Conservation (phyloP, 1,284 basidiomycete species). For the Acaromyces ingoldii region DNA sequence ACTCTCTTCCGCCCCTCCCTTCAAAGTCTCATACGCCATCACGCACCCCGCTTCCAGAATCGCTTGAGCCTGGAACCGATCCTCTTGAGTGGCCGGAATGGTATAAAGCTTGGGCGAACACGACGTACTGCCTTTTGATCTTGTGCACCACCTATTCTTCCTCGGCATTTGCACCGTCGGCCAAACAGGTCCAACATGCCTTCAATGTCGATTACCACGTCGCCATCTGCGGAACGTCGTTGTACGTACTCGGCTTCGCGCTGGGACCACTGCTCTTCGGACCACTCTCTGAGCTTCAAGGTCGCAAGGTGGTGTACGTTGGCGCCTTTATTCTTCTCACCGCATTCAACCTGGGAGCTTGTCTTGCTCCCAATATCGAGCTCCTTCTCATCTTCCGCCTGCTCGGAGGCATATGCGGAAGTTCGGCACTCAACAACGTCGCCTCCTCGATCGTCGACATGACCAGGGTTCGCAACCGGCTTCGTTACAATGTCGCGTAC, state of each 20-base stretch:
- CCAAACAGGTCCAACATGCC: neutral
- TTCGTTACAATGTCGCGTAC: slow-evolving; percentile 15
- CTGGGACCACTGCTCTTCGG: slow-evolving; percentile 31
- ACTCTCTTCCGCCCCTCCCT: too few relatives aligned
- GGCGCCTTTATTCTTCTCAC: slow-evolving; percentile 3
- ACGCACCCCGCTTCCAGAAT: neutral
- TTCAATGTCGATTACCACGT: neutral
- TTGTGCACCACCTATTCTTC: slow-evolving; percentile 6
- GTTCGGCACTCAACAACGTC: slow-evolving; percentile 14
- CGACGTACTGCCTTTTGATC: slow-evolving; percentile 7
- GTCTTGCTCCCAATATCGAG: slow-evolving; percentile 6
- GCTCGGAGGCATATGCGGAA: slow-evolving; percentile 10
- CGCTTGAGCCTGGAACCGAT: neutral
- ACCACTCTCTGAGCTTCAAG: slow-evolving; percentile 24
- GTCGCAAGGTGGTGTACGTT: slow-evolving; percentile 18
- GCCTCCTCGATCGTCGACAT: slow-evolving; percentile 19
- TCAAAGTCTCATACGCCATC: too few relatives aligned
- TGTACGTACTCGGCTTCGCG: slow-evolving; percentile 30
- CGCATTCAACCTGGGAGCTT: slow-evolving; percentile 12
- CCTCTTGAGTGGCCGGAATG: neutral
- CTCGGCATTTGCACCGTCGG: slow-evolving; percentile 1
- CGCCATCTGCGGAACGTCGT: slow-evolving; percentile 9
- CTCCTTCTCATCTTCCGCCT: slow-evolving; percentile 12
- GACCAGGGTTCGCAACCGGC: slow-evolving; percentile 17
- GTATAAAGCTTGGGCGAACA: neutral